Base-by-base conservation (phyloP, 108 stramenopile species). In the Ochromonas danica region DNA sequence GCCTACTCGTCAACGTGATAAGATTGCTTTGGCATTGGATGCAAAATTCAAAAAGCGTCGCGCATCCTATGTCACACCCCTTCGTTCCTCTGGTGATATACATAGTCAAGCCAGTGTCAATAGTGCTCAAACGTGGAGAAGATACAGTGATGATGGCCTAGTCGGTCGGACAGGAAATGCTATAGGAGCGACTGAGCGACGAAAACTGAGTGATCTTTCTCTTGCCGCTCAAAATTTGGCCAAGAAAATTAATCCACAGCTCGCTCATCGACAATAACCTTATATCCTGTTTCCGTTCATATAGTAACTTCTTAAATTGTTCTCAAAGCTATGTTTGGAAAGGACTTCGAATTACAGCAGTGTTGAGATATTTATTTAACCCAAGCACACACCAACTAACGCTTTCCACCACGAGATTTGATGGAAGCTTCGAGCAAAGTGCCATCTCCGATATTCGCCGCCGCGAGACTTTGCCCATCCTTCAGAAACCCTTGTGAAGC, bases 361-460 rank as follows among this genome's bases (percentile, higher is more conserved):
- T n/a, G n/a, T n/a, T n/a, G n/a, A n/a, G n/a, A n/a, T n/a, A n/a
- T n/a, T n/a, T n/a, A n/a, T n/a, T n/a, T n/a, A n/a, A n/a, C n/a
- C n/a, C n/a, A n/a, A n/a, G n/a, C n/a, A n/a, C n/a, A n/a, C n/a
- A 51, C 17, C 63, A 75, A 31, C 35, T 75, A 75, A 17, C 72
- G 36, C 40, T 75, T 75, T 6, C 72, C 72, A 75, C 72, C 72
- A 60, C 72, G 72, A 31, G 72, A 75, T 41, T 60, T 75, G 3
- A 60, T 6, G 31, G 31, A 14, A 10, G 31, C 17, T 75, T 75
- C 72, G 6, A 75, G 6, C 6, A 41, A 6, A 39, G 31, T 14
- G 14, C 72, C 72, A 36, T 27, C 40, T 14, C 36, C 36, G 6
- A 75, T 42, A 36, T 75, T 75, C 72, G 38, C 6, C 22, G 72